Base-by-base conservation (phyloP, 306 rosid genomes). In the Vigna radiata region DNA sequence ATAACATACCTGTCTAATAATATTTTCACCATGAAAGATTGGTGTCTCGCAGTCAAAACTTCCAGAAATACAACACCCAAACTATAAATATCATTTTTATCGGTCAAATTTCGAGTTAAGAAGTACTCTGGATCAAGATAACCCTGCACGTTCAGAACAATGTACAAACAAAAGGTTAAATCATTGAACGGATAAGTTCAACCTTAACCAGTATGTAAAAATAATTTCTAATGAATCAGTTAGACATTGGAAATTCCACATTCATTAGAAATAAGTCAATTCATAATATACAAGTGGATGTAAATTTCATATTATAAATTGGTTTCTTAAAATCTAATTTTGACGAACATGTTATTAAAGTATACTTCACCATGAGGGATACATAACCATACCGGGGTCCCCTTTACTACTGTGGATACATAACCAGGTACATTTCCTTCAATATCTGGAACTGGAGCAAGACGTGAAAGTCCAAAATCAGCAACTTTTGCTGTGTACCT, bases 381-480 rank as follows among this genome's bases (percentile, higher is more conserved):
- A 1, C n/a, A 79, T 77, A 70, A 37, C 54, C 87, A 80, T 89
- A 95, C 99, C 68, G 99, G 97, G 9, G 97, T 95, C 75, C 98
- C 98, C 73, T 92, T 92, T 75, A 95, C 98, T 10, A 89, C 92
- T 1, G 98, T 95, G 15, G 97, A 95, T 66, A 92, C 86, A 81
- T 92, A 92, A 73, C 5, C 84, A 79, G 97, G 97, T 66, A 81
- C 65, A 43, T 50, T 53, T 31, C 97, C 99, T 73, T 96, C 96
- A 33, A 75, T 44, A 79, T 92, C 90, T 17, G 98, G 93, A 76
- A 90, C 88, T 2, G 98, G 99, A 21, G 99, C 99, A 76, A 91
- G 98, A 43, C 90, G 87, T 16, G 99, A 96, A 81, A 96, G 98
- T 82, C 99, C 99, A 84, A 96, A 96, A 89, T 96, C 99, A 54